phyloP scores from a whole-genome alignment of 192 early-diverging fungal species.

The Podochytrium sp. region DNA sequence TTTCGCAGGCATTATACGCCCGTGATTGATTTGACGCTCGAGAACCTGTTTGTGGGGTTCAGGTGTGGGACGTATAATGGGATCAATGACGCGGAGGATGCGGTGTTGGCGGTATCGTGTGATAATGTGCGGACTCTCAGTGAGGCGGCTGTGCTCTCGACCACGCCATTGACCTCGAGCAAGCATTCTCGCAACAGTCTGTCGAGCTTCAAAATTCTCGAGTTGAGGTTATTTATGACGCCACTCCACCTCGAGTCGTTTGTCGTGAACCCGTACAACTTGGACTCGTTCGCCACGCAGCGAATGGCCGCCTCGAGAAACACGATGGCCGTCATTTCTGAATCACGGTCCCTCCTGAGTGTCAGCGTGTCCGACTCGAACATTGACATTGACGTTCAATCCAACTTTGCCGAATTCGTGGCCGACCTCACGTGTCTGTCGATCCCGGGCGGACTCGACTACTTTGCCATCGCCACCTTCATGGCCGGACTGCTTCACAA shows the following conservation, averaged over 20 bases:
- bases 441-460: background rate
- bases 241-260: constrained; percentile 3
- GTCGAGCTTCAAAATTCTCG: constrained; percentile 1
- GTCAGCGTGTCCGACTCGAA: background rate
- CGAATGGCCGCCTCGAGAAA: background rate
- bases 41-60: constrained; percentile 3
- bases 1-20: background rate
- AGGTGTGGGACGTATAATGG: constrained; percentile 15
- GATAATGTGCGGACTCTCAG: background rate
- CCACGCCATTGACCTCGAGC: background rate
- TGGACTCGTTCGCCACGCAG: background rate
- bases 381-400: constrained; percentile 1
- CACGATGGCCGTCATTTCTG: background rate
- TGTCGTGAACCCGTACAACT: background rate
- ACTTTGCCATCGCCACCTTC: constrained; percentile 10
- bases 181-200: background rate
- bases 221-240: constrained; percentile 16
- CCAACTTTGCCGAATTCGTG: background rate
- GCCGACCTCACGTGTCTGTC: constrained; percentile 4
- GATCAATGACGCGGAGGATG: constrained; percentile 6
- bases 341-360: background rate
- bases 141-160: background rate
- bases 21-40: constrained; percentile 1
- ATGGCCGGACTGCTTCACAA: constrained; percentile 22
- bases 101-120: background rate